phyloP scores from a whole-genome alignment of 2,329 filamentous ascomycete species.

The Neofusicoccum sp. region DNA sequence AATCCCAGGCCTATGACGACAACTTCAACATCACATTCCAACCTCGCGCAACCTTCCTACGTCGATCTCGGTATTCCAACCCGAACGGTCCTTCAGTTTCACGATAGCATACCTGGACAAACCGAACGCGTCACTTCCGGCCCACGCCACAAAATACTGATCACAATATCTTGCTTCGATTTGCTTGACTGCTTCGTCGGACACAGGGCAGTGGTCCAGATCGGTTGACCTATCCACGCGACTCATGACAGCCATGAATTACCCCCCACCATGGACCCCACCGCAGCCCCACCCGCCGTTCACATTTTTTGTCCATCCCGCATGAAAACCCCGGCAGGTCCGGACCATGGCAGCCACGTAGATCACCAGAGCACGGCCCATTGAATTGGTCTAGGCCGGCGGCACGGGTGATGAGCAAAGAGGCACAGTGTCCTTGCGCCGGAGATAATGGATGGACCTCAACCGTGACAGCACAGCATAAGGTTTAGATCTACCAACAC shows the following conservation, averaged over 20 bases:
- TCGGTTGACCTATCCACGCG: neutral
- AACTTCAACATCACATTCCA: neutral
- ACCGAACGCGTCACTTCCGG: neutral
- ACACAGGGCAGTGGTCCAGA: neutral
- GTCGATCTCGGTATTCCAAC: neutral
- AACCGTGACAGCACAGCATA: neutral
- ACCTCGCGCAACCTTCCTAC: neutral
- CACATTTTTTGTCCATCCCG: conserved; percentile 8
- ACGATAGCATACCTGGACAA: neutral
- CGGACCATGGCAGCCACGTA: conserved; percentile 2
- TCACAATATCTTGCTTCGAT: neutral
- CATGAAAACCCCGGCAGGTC: neutral
- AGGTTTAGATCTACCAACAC: neutral
- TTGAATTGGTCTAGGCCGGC: neutral
- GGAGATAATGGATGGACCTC: neutral
- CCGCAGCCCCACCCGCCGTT: neutral
- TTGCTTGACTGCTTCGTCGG: neutral
- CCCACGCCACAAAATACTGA: neutral
- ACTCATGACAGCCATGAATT: conserved; percentile 11
- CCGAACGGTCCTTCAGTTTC: neutral
- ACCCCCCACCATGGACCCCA: conserved; percentile 9
- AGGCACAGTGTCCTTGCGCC: neutral
- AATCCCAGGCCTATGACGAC: conserved; percentile 12
- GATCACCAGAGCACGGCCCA: conserved; percentile 4
- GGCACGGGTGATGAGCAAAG: neutral